phyloP scores from a whole-genome alignment of 768 basidiomycete genomes.

The Mycena kentingensis region DNA sequence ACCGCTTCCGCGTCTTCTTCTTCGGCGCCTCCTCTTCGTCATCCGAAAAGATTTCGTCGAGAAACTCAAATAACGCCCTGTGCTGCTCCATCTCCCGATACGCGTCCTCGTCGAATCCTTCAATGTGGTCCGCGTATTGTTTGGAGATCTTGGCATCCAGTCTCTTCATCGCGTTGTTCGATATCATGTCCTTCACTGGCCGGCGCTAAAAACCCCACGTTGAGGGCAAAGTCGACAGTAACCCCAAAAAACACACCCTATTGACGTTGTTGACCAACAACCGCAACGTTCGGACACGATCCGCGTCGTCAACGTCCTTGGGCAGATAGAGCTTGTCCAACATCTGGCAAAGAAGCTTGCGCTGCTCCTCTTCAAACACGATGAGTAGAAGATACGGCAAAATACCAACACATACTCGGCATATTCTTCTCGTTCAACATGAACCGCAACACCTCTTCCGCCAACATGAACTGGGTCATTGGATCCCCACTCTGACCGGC shows the following conservation, averaged over 20 bases:
- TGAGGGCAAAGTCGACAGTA: conserved; percentile 1
- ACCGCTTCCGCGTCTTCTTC: conserved; percentile 51
- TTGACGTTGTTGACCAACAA: conserved; percentile 61
- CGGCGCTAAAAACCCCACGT: conserved; percentile 34
- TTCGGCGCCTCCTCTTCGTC: conserved; percentile 60
- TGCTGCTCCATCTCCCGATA: conserved; percentile 65
- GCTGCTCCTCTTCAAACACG: conserved; percentile 59
- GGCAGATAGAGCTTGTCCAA: conserved; percentile 70
- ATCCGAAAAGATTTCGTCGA: conserved; percentile 71
- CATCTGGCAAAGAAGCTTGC: conserved; percentile 65
- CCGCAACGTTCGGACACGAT: conserved; percentile 64
- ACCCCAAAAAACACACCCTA: conserved; percentile 38
- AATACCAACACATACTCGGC: conserved; percentile 46
- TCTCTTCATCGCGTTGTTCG: conserved; percentile 70
- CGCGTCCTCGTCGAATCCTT: conserved; percentile 72
- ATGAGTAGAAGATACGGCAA: neutral
- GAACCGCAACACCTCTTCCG: conserved; percentile 46
- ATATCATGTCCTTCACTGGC: conserved; percentile 52
- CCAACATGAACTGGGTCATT: conserved; percentile 51
- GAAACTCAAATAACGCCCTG: conserved; percentile 64
- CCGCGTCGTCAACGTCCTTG: conserved; percentile 60
- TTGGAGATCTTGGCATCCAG: conserved; percentile 70
- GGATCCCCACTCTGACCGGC: conserved; percentile 32
- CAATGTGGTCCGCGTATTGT: conserved; percentile 70
- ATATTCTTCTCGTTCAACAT: conserved; percentile 46